Percentiles rank a stretch among this genome's conserved stretches.
Conservation (phyloP, 2,329 filamentous ascomycete species). For the Colletotrichum liaoningense region DNA sequence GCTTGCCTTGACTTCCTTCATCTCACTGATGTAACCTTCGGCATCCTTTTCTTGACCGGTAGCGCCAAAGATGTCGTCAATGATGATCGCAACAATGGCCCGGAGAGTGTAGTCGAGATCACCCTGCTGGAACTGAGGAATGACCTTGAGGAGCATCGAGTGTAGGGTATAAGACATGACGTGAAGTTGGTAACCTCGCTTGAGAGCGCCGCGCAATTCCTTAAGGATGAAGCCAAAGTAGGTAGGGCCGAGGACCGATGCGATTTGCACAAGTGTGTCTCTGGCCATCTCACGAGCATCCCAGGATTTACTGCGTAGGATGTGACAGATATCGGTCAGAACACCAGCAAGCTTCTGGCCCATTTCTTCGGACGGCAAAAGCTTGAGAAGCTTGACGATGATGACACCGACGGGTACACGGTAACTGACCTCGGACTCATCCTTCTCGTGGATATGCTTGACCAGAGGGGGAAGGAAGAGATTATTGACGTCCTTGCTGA, state of each 20-base stretch:
- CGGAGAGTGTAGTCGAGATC: conserved; percentile 89
- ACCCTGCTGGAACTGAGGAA: conserved; percentile 80
- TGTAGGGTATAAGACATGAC: conserved; percentile 96
- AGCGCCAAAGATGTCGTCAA: conserved; percentile 97
- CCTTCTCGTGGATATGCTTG: conserved; percentile 92
- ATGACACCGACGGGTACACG: conserved; percentile 92
- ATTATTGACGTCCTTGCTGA: conserved; percentile 77
- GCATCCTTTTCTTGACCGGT: conserved; percentile 97
- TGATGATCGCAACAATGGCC: conserved; percentile 83
- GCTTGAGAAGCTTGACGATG: conserved; percentile 85
- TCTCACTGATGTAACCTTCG: conserved; percentile 92
- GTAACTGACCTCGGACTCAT: conserved; percentile 92
- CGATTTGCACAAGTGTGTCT: conserved; percentile 87
- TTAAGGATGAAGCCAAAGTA: conserved; percentile 95
- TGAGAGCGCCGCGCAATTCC: conserved; percentile 85
- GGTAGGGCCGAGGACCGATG: conserved; percentile 80
- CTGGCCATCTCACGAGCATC: conserved; percentile 92
- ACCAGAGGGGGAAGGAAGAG: conserved; percentile 83
- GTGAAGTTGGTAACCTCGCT: conserved; percentile 91
- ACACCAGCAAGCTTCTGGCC: conserved; percentile 82
- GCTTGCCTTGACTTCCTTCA: conserved; percentile 97
- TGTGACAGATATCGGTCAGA: conserved; percentile 91
- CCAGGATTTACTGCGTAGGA: conserved; percentile 87
- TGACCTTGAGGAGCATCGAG: conserved; percentile 82
- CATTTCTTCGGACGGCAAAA: conserved; percentile 81